These are phyloP conservation scores for Acer yangbiense DNA, from an alignment of 345 rosid species.

Conservation along the genomic window DNA sequence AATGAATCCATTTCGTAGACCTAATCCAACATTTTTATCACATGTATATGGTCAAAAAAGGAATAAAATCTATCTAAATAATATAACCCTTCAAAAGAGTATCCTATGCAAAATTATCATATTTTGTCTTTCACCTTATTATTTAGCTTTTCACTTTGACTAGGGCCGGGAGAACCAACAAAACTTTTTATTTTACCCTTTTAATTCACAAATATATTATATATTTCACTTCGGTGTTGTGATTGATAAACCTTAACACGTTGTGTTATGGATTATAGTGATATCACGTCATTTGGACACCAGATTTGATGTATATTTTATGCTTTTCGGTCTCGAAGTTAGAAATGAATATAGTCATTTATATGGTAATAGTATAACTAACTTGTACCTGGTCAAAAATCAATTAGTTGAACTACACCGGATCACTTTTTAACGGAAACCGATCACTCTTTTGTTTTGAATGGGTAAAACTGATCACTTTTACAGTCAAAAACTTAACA, in stretches of 20 bases:
- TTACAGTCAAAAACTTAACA: not conserved
- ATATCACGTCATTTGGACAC: too few species aligned
- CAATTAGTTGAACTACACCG: not conserved
- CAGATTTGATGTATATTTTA: too few species aligned
- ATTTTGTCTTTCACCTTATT: not conserved
- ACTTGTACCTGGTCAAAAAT: slow-evolving; percentile 6
- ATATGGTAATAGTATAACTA: too few species aligned
- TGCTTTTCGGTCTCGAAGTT: too few species aligned
- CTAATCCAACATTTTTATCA: not conserved
- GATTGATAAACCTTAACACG: too few species aligned
- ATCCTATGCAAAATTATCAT: slow-evolving; percentile 4
- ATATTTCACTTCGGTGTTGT: too few species aligned
- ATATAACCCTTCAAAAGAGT: not conserved
- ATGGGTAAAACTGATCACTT: not conserved
- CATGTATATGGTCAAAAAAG: not conserved
- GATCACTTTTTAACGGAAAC: not conserved
- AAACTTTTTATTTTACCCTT: too few species aligned
- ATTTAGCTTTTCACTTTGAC: not conserved
- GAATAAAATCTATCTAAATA: not conserved
- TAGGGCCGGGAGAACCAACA: too few species aligned
- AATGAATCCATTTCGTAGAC: not conserved
- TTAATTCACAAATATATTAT: too few species aligned
- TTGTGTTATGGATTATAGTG: too few species aligned
- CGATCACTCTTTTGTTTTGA: too few species aligned
- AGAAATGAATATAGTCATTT: too few species aligned